Percentiles rank a stretch among this genome's conserved stretches.
Conservation (phyloP, 371 early-diverging fungal species). For the Saksenaea oblongispora region DNA sequence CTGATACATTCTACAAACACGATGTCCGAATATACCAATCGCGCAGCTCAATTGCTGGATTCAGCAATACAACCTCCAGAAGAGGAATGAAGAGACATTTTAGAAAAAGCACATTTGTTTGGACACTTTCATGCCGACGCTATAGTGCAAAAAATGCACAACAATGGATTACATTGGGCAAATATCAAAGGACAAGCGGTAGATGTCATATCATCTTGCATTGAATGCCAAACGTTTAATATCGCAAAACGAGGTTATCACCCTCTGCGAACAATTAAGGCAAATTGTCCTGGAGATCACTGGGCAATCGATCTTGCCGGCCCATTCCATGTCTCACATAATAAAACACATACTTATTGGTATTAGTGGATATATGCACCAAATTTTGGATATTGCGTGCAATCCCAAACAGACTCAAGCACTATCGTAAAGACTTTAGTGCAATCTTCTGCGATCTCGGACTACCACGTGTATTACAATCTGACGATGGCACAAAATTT, state of each 20-base stretch:
- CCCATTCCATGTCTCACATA: constrained; percentile 13
- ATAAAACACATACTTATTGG: constrained; percentile 16
- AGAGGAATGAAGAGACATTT: constrained; percentile 9
- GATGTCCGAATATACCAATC: too few species aligned
- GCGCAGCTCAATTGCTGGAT: background rate
- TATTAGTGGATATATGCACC: constrained; percentile 25
- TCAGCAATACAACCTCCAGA: constrained; percentile 5
- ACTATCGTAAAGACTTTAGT: constrained; percentile 14
- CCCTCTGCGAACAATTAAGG: constrained; percentile 19
- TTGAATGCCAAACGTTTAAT: constrained; percentile 15
- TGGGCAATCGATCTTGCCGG: constrained; percentile 31
- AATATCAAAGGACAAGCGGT: constrained; percentile 21
- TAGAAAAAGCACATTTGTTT: constrained; percentile 15
- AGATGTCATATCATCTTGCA: constrained; percentile 12
- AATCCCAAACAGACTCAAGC: constrained; percentile 15
- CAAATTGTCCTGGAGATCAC: constrained; percentile 22
- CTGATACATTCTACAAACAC: too few species aligned
- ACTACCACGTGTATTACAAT: constrained; percentile 21
- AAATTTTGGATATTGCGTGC: constrained; percentile 19
- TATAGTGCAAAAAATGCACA: constrained; percentile 9
- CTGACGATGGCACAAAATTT: constrained; percentile 30
- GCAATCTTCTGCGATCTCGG: constrained; percentile 22
- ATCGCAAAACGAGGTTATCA: constrained; percentile 16
- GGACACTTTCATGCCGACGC: constrained; percentile 24
- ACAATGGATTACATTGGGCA: constrained; percentile 17